Base-by-base conservation (phyloP, 2,329 filamentous ascomycete species). In the Verticillium dahliae region DNA sequence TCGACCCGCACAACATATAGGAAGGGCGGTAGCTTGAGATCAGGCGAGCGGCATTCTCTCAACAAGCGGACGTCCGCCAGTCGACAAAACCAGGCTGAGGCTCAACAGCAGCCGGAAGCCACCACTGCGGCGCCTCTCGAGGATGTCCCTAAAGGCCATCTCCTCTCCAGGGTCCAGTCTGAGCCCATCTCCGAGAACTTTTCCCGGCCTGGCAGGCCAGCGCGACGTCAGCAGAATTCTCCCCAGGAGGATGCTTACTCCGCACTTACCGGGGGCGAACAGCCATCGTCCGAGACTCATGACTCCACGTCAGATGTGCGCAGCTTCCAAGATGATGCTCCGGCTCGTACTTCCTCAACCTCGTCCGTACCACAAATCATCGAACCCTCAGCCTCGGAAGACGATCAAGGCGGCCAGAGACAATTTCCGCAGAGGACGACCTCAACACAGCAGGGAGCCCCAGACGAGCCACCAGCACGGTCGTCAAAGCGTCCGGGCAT, bases 1-100 rank as follows among this genome's bases (percentile, higher is more conserved):
- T 97, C 95, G 13, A 99, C 92, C 22, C 85, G 91, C 60, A 99
- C 95, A 5, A 94, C 91, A 33, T 98, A 98, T 73, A 83, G 93
- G 69, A 91, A 87, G 68, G 82, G 91, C 62, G 93, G 93, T 38
- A 97, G 93, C 76, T 74, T 97, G 65, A 88, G 90, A 58, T 91
- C 88, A 66, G 90, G 90, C 31, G 90, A 95, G 63, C 85, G 90
- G 60, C 80, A 86, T 3, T 86, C 90, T 92, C 67, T 90, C 91
- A 1, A 91, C 91, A 73, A 85, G 94, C 45, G 80, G 27, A 31
- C 45, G 2, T 59, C 58, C n/a, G 54, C 54, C n/a, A 45, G 41
- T 7, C 58, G 58, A 6, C 41, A 38, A 18, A 59, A 34, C 58
- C 58, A 59, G 18, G 18, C 41, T 1, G 58, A 45, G n/a, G 13